Conservation (phyloP, 2,329 filamentous ascomycete species). For the Verticillium albo-atrum region DNA sequence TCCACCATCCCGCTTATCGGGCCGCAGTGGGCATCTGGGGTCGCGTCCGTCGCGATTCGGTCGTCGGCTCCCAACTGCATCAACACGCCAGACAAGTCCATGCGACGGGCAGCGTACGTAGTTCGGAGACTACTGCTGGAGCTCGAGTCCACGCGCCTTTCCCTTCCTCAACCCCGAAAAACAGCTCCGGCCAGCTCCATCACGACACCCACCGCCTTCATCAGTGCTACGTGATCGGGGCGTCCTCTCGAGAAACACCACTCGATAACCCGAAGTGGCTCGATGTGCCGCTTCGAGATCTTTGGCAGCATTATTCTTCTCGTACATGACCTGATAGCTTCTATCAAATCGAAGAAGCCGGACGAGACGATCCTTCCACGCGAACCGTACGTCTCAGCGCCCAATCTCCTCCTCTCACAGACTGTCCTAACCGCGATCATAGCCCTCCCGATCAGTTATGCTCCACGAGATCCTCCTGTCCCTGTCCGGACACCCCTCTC, state of each 20-base stretch:
- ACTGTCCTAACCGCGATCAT: slow-evolving; percentile 1
- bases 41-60: neutral
- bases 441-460: slow-evolving; percentile 48
- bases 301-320: slow-evolving; percentile 45
- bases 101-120: neutral
- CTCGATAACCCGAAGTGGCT: neutral
- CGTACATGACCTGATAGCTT: slow-evolving; percentile 37
- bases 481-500: slow-evolving; percentile 88
- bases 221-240: neutral
- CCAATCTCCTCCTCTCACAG: neutral
- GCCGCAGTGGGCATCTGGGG: neutral
- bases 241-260: neutral
- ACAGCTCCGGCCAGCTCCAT: neutral
- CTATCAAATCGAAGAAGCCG: slow-evolving; percentile 28
- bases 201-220: neutral
- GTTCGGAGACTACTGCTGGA: neutral
- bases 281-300: slow-evolving; percentile 52
- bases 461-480: slow-evolving; percentile 98
- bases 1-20: neutral
- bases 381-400: slow-evolving; percentile 3
- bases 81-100: neutral
- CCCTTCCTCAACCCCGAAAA: neutral
- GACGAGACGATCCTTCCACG: slow-evolving; percentile 4
- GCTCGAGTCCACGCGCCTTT: neutral
- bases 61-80: neutral